Evolutionary conservation across 371 early-diverging fungal species (phyloP), one percentile per base, ranked within the genome.

Genomic region (Mucor velutinosus): DNA sequence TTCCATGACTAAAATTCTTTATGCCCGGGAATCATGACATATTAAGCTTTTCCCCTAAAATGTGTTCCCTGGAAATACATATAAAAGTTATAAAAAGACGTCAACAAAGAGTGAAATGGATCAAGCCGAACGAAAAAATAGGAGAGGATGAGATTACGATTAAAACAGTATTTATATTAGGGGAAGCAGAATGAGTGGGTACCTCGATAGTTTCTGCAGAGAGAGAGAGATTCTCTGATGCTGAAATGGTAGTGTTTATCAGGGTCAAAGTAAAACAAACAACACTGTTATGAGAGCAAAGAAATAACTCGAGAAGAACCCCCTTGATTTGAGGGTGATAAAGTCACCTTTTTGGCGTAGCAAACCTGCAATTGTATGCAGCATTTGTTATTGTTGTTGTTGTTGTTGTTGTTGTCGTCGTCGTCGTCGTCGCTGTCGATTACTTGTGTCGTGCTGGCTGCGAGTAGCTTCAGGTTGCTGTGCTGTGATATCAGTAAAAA

Each of bases 11-110:
- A 30, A 60, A 60, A 66, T 66, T 21, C 7, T 35, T 66, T 55
- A 51, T 49, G 51, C 60, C 60, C 66, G 60, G 66, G 55, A 64
- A 19, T 35, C 37, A 21, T 19, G 56, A 37, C 39, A 64, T 56
- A 37, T 49, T 49, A 49, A 49, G 49, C 43, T 49, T 55, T 60
- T 61, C 43, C 21, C 43, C 39, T 45, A 49, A 49, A 3, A 21
- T 23, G 21, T 49, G 49, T 49, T 49, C 49, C 49, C 49, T 49
- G 49, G 49, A 49, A 23, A 49, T 49, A 30, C 6, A n/a, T n/a
- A n/a, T n/a, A n/a, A n/a, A 30, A 45, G 45, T 14, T 39, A 39
- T 39, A 39, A 39, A 11, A 39, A 43, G 43, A 49, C 21, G 49
- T 49, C 49, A 49, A 49, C 49, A 49, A 49, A 49, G 21, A 49